Evolutionary conservation across 768 basidiomycete species (phyloP).

Genomic region (Lactarius pseudohatsudake): DNA sequence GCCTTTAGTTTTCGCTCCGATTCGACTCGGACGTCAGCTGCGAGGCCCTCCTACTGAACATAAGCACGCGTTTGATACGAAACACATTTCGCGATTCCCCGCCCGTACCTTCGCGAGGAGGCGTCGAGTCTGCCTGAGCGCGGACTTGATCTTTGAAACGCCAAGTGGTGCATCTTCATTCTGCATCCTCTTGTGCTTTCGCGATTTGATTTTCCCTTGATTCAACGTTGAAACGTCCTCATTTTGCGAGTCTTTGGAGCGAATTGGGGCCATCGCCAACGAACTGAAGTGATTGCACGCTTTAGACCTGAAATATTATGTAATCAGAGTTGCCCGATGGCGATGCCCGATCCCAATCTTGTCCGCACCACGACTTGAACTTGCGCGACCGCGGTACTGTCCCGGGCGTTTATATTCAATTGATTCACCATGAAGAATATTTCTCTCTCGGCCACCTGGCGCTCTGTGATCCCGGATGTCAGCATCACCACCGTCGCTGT

Average conservation of each 20-base stretch:
- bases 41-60: slow-evolving; percentile 63
- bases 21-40: slow-evolving; percentile 79
- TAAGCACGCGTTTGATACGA: slow-evolving; percentile 1
- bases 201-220: not conserved
- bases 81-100: not conserved
- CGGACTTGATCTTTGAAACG: slow-evolving; percentile 83
- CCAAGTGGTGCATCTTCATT: slow-evolving; percentile 48
- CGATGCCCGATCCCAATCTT: not conserved
- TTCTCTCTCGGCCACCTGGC: slow-evolving; percentile 23
- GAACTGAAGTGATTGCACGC: not conserved
- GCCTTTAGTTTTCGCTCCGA: slow-evolving; percentile 77
- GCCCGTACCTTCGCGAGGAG: slow-evolving; percentile 71
- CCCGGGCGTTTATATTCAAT: not conserved
- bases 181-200: not conserved
- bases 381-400: not conserved
- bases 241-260: slow-evolving; percentile 9
- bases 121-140: slow-evolving; percentile 78
- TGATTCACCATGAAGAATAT: slow-evolving; percentile 17
- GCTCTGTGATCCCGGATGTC: not conserved
- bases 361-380: not conserved
- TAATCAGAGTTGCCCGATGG: not conserved
- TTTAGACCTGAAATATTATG: not conserved
- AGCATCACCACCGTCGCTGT: slow-evolving; percentile 20
- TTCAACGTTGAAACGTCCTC: slow-evolving; percentile 7
- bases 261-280: slow-evolving; percentile 22